These are phyloP conservation scores for Hymenoscyphus fructigenus DNA, from an alignment of 2,329 filamentous ascomycete genomes.

Conservation along the genomic window DNA sequence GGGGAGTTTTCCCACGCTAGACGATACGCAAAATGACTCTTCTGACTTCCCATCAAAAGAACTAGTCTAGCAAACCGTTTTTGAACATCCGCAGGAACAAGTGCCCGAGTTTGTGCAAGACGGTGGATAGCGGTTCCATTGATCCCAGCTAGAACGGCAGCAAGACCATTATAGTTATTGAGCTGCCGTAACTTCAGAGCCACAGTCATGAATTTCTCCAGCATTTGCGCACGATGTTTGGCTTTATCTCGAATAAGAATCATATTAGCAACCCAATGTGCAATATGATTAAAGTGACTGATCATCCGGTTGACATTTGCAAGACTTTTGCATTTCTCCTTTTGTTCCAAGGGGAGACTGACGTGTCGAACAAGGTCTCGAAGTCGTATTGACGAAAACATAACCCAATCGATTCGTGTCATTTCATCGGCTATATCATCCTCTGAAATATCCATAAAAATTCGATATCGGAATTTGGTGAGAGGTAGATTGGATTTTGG, in stretches of 20 bases:
- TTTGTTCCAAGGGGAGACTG: constrained; percentile 68
- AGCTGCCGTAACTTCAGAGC: constrained; percentile 81
- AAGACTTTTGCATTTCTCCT: constrained; percentile 73
- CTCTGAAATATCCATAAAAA: constrained; percentile 82
- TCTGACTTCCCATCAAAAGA: constrained; percentile 89
- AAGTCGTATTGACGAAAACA: constrained; percentile 93
- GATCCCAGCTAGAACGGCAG: constrained; percentile 90
- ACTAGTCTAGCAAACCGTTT: constrained; percentile 87
- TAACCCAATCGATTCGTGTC: constrained; percentile 95
- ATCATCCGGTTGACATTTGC: constrained; percentile 94
- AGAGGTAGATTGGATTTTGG: constrained; percentile 68
- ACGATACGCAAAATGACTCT: constrained; percentile 93
- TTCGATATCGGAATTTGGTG: constrained; percentile 84
- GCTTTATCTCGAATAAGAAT: constrained; percentile 90
- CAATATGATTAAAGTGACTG: constrained; percentile 83
- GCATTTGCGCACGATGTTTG: constrained; percentile 85
- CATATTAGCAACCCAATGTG: constrained; percentile 80
- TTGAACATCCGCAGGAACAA: constrained; percentile 69
- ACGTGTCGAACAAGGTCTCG: constrained; percentile 92
- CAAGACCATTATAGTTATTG: constrained; percentile 96
- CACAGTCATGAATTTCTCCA: constrained; percentile 95
- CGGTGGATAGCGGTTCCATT: constrained; percentile 86
- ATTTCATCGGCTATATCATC: constrained; percentile 88
- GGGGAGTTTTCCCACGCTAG: constrained; percentile 96
- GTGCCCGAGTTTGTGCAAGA: constrained; percentile 72